Base-by-base conservation (phyloP, 2,329 filamentous ascomycete genomes). In the Hymenotorrendiella dingleyae region DNA sequence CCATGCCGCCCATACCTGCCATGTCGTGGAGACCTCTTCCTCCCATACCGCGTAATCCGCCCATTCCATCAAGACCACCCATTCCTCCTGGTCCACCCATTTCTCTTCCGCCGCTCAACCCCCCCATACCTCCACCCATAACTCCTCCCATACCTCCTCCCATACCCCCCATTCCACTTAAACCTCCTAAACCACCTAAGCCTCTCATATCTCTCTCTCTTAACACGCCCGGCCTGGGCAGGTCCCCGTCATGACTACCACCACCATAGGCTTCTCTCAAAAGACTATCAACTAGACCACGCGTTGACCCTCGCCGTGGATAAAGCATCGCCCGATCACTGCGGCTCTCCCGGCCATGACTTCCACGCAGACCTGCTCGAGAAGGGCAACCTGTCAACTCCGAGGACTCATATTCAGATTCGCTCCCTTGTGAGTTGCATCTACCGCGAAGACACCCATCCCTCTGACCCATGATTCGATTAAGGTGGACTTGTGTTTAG, bases 231-330 rank as follows among this genome's bases (percentile, higher is more conserved):
- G n/a, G n/a, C n/a, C n/a, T n/a, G n/a, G n/a, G n/a, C n/a, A n/a
- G n/a, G 10, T 22, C 14, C 10, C 32, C 22, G 5, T 20, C 17
- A 20, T 34, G 22, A 4, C 12, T 6, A 22, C 40, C 40, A 19
- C 24, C 32, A 16, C 14, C 11, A 30, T 26, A 28, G 16, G 11
- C 19, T 14, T 37, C 26, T n/a, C 16, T 43, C 12, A 43, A 19
- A 14, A 47, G 26, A 8, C 45, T 28, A 19, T 45, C 42, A 12
- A 47, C 32, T n/a, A 46, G 26, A 36, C 42, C 37, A 10, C 36
- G 28, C 19, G 42, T 44, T 8, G 45, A 41, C 22, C 36, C 47
- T 11, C 42, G 38, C 32, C 47, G 10, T 12, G 35, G 35, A n/a
- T 42, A 35, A 10, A 46, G 30, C 45, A 45, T 40, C 9, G 42